A percentile compares a stretch with the other conserved stretches of the same genome.
Evolutionary conservation across 73 alveolate species (phyloP).

Genomic region (Paraurostyla sp.): DNA sequence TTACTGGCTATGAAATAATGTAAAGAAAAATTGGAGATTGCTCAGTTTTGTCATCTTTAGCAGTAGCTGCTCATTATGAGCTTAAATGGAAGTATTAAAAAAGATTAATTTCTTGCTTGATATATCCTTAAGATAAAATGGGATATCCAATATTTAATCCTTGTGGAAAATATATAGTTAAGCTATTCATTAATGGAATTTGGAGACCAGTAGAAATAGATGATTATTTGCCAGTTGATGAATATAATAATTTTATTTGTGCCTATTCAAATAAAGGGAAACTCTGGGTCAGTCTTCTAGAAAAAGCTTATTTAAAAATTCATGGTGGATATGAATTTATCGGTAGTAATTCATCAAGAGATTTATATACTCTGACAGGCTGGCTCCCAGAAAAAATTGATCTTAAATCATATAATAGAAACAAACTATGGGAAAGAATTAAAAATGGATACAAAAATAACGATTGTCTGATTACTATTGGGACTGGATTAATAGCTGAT

Average conservation of each 20-base stretch:
- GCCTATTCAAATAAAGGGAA: conserved; percentile 76
- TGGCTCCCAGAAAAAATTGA: conserved; percentile 82
- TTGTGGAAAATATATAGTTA: conserved; percentile 70
- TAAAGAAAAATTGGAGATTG: conserved; percentile 76
- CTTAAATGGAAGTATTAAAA: conserved; percentile 49
- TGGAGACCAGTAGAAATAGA: conserved; percentile 77
- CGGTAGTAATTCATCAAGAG: conserved; percentile 77
- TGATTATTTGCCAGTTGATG: conserved; percentile 71
- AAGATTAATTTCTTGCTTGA: conserved; percentile 60
- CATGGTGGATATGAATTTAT: conserved; percentile 77
- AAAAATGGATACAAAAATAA: conserved; percentile 60
- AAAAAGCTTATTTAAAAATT: conserved; percentile 77
- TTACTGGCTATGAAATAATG: conserved; percentile 75
- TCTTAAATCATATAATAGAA: conserved; percentile 32
- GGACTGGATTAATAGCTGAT: conserved; percentile 61
- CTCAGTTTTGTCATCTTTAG: conserved; percentile 69
- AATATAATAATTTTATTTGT: conserved; percentile 47
- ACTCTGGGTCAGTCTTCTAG: conserved; percentile 75
- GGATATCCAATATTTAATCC: conserved; percentile 75
- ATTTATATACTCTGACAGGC: conserved; percentile 72
- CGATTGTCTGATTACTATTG: conserved; percentile 70
- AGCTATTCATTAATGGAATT: conserved; percentile 68
- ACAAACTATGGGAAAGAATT: conserved; percentile 73
- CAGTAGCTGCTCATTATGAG: conserved; percentile 79
- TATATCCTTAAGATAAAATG: conserved; percentile 66